Percentiles rank a stretch among this genome's conserved stretches.
Conservation (phyloP, 164 flowering plant species). For the Vitis riparia region DNA sequence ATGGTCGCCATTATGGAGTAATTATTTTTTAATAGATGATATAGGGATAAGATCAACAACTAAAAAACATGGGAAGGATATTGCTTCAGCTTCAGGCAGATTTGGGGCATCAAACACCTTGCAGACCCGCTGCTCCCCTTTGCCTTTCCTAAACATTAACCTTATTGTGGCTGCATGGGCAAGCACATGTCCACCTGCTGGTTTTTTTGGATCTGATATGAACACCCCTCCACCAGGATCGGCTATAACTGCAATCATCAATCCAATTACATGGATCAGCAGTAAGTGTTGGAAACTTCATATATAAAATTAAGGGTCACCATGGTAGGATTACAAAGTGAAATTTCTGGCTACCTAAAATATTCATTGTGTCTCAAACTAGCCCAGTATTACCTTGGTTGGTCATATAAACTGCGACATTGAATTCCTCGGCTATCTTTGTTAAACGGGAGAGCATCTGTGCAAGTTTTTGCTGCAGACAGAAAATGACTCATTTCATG, state of each 20-base stretch:
- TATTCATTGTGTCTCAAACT: not conserved
- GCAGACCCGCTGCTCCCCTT: slow-evolving; percentile 98
- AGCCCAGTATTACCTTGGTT: slow-evolving; percentile 70
- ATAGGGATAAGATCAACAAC: not conserved
- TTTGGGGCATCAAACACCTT: slow-evolving; percentile 98
- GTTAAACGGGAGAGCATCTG: slow-evolving; percentile 93
- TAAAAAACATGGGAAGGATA: slow-evolving; percentile 57
- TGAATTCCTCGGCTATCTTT: slow-evolving; percentile 95
- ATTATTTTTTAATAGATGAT: no score
- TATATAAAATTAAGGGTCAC: not conserved
- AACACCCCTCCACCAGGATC: slow-evolving; percentile 96
- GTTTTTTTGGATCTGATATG: slow-evolving; percentile 97
- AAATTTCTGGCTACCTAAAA: no score
- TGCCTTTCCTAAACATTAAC: slow-evolving; percentile 97
- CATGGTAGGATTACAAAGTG: not conserved
- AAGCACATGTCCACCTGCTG: slow-evolving; percentile 99
- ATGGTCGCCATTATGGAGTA: not conserved
- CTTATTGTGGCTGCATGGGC: slow-evolving; percentile 96
- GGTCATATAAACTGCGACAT: slow-evolving; percentile 97
- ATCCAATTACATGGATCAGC: not conserved
- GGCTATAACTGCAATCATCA: slow-evolving; percentile 73
- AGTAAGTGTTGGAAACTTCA: no score
- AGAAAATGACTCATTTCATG: slow-evolving; percentile 7
- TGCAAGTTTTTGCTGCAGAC: slow-evolving; percentile 92
- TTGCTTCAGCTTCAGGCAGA: slow-evolving; percentile 96